Evolutionary conservation across 2,329 filamentous ascomycete species (phyloP), one percentile per base, ranked within the genome.

Genomic region (Fusarium veterinarium): DNA sequence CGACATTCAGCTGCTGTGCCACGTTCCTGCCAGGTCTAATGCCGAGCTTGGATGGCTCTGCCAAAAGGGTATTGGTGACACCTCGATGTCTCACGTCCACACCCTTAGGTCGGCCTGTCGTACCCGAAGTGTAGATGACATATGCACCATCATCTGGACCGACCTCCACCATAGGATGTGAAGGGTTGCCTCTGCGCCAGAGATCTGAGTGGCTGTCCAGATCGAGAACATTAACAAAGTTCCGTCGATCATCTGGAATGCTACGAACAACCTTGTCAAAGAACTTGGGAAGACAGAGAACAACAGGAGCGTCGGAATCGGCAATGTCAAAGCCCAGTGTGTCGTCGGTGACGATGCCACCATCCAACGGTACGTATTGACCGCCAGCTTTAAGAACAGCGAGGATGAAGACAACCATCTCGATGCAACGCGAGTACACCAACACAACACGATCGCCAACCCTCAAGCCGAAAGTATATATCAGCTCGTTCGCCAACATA

Each of bases 361-460:
- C 70, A 55, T 73, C 70, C 31, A 73, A 35, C 35, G 70, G 70
- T 17, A 73, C 63, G 38, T 73, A 73, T 6, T 73, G 70, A 19
- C 70, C 70, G 6, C 70, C 70, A 6, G 70, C 70, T 7, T 73
- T 73, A 19, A 73, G 66, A 3, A 73, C 70, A 4, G 70, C 70
- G 25, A 73, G 55, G 49, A 73, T 73, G 23, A 73, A 73, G 8
- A 71, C 57, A 17, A 73, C 66, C 70, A 73, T 73, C 46, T 73
- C 70, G 1, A 73, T 73, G 12, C 70, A 71, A 11, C 70, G 70
- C 0, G 70, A 73, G 48, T 73, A 73, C 5, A 73, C 70, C n/a
- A 73, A 41, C n/a, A 73, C 70, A 2, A 73, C 69, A 23, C 70
- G 70, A n/a, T 73, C 70, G 2, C 70, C 70, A 16, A 73, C 49